phyloP scores from a whole-genome alignment of 768 basidiomycete species.

The Floccularia luteovirens region DNA sequence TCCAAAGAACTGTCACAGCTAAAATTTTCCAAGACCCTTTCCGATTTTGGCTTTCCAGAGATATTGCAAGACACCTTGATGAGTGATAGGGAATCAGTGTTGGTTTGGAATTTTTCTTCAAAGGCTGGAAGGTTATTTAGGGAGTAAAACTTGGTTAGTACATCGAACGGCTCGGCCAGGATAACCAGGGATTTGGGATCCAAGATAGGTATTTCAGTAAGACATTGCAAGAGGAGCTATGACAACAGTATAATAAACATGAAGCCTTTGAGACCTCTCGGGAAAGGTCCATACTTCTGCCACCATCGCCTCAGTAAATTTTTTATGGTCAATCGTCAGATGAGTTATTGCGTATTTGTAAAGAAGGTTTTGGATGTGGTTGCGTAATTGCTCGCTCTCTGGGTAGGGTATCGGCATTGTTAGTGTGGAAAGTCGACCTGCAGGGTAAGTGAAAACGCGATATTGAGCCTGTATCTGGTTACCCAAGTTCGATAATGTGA shows the following conservation, averaged over 20 bases:
- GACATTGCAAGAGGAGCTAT: conserved; percentile 33
- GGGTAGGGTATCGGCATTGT: too few relatives aligned
- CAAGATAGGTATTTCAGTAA: conserved; percentile 34
- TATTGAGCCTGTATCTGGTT: too few relatives aligned
- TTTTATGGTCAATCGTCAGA: conserved; percentile 46
- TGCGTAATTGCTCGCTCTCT: conserved; percentile 13
- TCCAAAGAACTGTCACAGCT: too few relatives aligned
- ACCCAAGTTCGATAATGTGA: too few relatives aligned
- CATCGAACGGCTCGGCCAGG: conserved; percentile 48
- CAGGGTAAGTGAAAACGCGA: too few relatives aligned
- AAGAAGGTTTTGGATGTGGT: conserved; percentile 48
- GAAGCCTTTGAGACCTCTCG: neutral
- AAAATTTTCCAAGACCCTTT: too few relatives aligned
- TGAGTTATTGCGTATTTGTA: conserved; percentile 46
- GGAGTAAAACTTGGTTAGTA: conserved; percentile 16
- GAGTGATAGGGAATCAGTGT: conserved; percentile 21
- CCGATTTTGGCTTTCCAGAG: too few relatives aligned
- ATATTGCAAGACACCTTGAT: conserved; percentile 20
- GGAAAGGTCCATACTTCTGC: conserved; percentile 26
- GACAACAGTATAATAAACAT: neutral
- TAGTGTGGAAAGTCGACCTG: too few relatives aligned
- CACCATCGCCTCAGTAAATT: conserved; percentile 43
- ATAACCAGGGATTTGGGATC: conserved; percentile 45
- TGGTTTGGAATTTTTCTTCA: conserved; percentile 37
- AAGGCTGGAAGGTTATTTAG: conserved; percentile 25